Percentiles rank a stretch among this genome's conserved stretches.
phyloP scores from a whole-genome alignment of 352 stramenopile species.

The Pelagophyceae sp. region DNA sequence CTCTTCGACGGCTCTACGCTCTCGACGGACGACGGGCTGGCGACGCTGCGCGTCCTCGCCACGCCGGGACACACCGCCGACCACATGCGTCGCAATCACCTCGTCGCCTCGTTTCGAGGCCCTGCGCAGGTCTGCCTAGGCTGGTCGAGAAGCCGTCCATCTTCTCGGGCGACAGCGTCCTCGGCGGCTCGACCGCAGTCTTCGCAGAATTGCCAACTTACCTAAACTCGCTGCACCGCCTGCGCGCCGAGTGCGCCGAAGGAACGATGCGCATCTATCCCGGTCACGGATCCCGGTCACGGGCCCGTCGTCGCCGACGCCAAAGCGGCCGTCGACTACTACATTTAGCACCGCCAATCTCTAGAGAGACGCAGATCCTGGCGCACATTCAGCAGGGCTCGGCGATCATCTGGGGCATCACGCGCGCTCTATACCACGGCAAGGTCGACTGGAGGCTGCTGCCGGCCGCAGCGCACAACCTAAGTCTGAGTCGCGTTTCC shows the following conservation, averaged over 20 bases:
- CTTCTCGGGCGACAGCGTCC: conserved; percentile 66
- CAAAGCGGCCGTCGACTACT: no score
- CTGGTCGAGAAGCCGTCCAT: conserved; percentile 44
- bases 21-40: conserved; percentile 24
- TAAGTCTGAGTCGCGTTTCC: no score
- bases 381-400: no score
- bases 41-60: conserved; percentile 49
- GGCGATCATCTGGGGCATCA: no score
- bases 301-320: background rate
- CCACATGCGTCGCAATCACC: conserved; percentile 61
- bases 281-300: no score
- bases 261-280: background rate
- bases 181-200: conserved; percentile 63
- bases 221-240: conserved; percentile 53
- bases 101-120: no score
- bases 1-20: conserved; percentile 32
- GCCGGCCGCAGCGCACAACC: no score
- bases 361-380: background rate
- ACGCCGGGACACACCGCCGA: conserved; percentile 67
- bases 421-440: no score
- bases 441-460: no score
- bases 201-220: conserved; percentile 65
- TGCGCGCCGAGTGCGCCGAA: conserved; percentile 32
- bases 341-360: no score
- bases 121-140: no score